These are phyloP conservation scores for Diutina siamensis DNA, from an alignment of 1,139 yeast genomes.

Conservation along the genomic window DNA sequence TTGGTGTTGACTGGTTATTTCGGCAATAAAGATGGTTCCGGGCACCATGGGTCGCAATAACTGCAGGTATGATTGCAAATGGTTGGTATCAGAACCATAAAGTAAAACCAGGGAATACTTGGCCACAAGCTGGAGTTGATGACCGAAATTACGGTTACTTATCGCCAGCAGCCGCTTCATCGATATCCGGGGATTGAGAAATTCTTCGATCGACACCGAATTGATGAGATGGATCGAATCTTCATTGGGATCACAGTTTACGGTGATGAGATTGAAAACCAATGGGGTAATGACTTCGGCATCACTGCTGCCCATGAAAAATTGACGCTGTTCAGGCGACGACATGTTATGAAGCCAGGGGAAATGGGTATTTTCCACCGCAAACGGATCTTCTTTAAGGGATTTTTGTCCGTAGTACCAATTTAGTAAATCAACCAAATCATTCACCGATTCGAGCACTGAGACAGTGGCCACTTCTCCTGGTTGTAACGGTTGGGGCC, in stretches of 20 bases:
- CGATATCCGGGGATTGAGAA: neutral
- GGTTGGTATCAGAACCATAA: neutral
- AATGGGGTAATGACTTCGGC: neutral
- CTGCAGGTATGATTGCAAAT: neutral
- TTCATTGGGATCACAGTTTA: neutral
- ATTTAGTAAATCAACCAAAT: neutral
- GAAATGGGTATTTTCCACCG: neutral
- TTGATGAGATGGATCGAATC: neutral
- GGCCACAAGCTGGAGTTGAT: neutral
- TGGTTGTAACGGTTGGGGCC: neutral
- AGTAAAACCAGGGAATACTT: neutral
- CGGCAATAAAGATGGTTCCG: neutral
- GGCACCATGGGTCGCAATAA: neutral
- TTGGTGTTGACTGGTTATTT: neutral
- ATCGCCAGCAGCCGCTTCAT: neutral
- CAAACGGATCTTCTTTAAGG: neutral
- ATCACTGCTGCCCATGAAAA: neutral
- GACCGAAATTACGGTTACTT: conserved; percentile 2
- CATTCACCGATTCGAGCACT: neutral
- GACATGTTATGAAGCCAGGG: conserved; percentile 1
- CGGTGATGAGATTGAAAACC: neutral
- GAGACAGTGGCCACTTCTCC: neutral
- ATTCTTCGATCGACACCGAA: neutral
- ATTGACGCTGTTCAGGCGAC: neutral
- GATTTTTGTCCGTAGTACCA: neutral